A percentile compares a stretch with the other conserved stretches of the same genome.
Conservation (phyloP, 2,329 filamentous ascomycete species). For the Penicillium polonicum region DNA sequence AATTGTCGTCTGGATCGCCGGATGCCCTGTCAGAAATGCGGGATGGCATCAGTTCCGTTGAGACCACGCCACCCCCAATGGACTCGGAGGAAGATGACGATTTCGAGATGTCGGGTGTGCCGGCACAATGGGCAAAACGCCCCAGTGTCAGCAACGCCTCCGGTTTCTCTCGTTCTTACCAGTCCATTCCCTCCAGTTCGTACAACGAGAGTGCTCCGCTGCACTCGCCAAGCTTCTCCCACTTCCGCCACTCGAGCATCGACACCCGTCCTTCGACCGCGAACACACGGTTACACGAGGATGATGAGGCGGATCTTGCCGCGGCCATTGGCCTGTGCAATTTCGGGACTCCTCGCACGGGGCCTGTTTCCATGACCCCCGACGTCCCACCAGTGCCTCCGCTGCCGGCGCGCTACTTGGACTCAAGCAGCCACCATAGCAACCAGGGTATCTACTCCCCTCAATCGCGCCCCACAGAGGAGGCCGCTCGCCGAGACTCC, state of each 20-base stretch:
- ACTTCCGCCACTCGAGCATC: slow-evolving; percentile 72
- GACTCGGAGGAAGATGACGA: slow-evolving; percentile 55
- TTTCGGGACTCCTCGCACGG: slow-evolving; percentile 74
- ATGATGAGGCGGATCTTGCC: slow-evolving; percentile 83
- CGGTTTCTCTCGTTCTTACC: slow-evolving; percentile 74
- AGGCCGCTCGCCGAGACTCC: slow-evolving; percentile 36
- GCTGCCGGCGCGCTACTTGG: slow-evolving; percentile 76
- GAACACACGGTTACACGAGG: slow-evolving; percentile 69
- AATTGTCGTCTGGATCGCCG: slow-evolving; percentile 78
- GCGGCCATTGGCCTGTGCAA: slow-evolving; percentile 88
- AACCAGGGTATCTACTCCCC: slow-evolving; percentile 56
- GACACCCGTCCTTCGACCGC: slow-evolving; percentile 77
- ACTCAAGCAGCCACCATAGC: slow-evolving; percentile 59
- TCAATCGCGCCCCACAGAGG: slow-evolving; percentile 44
- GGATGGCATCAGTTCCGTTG: slow-evolving; percentile 76
- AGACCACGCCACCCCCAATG: slow-evolving; percentile 87
- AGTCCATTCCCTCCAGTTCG: slow-evolving; percentile 63
- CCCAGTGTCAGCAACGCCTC: slow-evolving; percentile 50
- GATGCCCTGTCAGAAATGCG: slow-evolving; percentile 75
- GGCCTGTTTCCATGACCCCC: slow-evolving; percentile 61
- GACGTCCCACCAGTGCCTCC: slow-evolving; percentile 87
- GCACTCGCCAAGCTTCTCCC: slow-evolving; percentile 46
- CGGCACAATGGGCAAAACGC: slow-evolving; percentile 55
- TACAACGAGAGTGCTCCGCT: slow-evolving; percentile 55
- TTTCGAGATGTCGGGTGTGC: slow-evolving; percentile 48